Conservation (phyloP, 331 rosid species). For the Malus hybrid region DNA sequence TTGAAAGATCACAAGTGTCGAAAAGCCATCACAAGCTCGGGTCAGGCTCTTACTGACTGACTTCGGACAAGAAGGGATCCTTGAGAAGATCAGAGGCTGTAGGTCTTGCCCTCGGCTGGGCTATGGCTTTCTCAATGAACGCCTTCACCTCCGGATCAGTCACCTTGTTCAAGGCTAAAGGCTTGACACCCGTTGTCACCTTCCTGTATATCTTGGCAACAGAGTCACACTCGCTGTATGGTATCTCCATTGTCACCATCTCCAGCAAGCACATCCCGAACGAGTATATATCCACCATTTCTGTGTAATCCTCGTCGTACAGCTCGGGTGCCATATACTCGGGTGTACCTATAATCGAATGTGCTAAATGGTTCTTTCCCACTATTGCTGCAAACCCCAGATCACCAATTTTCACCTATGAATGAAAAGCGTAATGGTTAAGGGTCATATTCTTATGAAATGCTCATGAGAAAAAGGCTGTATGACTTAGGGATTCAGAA, state of each 20-base stretch:
- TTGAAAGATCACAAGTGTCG: not conserved
- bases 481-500: not conserved
- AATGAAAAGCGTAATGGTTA: slow-evolving; percentile 1
- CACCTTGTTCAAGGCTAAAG: slow-evolving; percentile 55
- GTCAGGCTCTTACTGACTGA: slow-evolving; percentile 32
- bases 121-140: slow-evolving; percentile 80
- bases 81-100: slow-evolving; percentile 74
- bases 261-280: slow-evolving; percentile 93
- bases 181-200: slow-evolving; percentile 67
- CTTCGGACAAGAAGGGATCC: slow-evolving; percentile 73
- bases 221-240: slow-evolving; percentile 83
- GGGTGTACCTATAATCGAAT: slow-evolving; percentile 81
- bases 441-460: not conserved
- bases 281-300: slow-evolving; percentile 95
- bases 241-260: slow-evolving; percentile 88
- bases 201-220: slow-evolving; percentile 80
- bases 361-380: slow-evolving; percentile 77
- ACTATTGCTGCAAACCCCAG: slow-evolving; percentile 89
- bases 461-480: not conserved
- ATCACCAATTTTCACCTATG: slow-evolving; percentile 81
- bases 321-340: slow-evolving; percentile 98
- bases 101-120: slow-evolving; percentile 84
- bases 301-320: slow-evolving; percentile 89
- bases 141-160: slow-evolving; percentile 58
- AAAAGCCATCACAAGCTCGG: slow-evolving; percentile 16